Evolutionary conservation across 2,329 filamentous ascomycete genomes (phyloP), one percentile per base, ranked within the genome.

Genomic region (Teratosphaeria destructans): DNA sequence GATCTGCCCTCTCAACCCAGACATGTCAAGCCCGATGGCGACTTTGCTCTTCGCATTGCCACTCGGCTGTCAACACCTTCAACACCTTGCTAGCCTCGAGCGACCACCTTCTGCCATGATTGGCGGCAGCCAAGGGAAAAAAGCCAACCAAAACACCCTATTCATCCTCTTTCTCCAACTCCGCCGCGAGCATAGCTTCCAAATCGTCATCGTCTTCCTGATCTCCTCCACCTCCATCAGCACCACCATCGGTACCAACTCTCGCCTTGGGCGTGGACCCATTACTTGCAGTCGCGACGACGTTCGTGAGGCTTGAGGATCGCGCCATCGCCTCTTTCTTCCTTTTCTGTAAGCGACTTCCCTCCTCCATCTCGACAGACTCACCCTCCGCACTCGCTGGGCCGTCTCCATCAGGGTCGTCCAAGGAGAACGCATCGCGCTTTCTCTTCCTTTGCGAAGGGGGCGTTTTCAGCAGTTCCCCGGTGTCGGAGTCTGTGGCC

Each of bases 131-230:
- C 12, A 53, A n/a, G 16, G 16, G 16, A 6, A 43, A 14, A 14
- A 43, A n/a, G 16, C 12, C 37, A 53, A n/a, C 52, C 16, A 23
- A 49, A 5, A n/a, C 16, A 49, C 11, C 56, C 19, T 34, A 43
- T n/a, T 74, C 66, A 14, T 60, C 66, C 56, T 68, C 60, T 56
- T 65, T 64, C 55, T 65, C 73, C 66, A 79, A 70, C 62, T 77
- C 79, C 3, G 74, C 77, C 61, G 75, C 75, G 60, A 79, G 63
- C 59, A 76, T 76, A n/a, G 82, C 81, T 71, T 86, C 85, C 56
- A 86, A 72, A 65, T 85, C 81, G 32, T 67, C 81, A 34, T 70
- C 74, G 27, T 73, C 74, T 2, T 70, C 74, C 19, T 66, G 63
- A 10, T 66, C 12, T 16, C 27, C 26, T n/a, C 27, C 64, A 27